A percentile compares a stretch with the other conserved stretches of the same genome.
Evolutionary conservation across 257 asterid genomes (phyloP).

Genomic region (Fraxinus excelsior): DNA sequence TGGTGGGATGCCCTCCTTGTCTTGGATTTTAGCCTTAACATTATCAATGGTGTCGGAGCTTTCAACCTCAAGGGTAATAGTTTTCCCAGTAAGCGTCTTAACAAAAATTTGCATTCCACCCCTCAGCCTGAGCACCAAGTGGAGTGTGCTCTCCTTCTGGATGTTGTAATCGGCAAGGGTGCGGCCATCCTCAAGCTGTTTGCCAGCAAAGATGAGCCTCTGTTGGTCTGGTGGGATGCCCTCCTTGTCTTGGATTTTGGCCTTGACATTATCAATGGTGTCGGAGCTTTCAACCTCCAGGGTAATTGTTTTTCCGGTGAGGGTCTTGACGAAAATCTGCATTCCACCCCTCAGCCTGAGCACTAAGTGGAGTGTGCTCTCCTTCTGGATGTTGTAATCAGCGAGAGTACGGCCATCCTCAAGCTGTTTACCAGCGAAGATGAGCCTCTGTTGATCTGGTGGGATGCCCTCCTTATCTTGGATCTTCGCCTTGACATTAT

Average conservation of each 20-base stretch:
- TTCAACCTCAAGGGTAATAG: background rate
- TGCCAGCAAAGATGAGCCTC: background rate
- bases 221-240: background rate
- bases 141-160: constrained; percentile 1
- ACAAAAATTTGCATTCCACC: background rate
- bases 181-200: background rate
- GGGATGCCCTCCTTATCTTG: background rate
- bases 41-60: background rate
- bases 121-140: background rate
- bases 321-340: background rate
- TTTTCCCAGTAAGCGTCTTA: background rate
- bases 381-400: background rate
- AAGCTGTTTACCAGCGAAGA: background rate
- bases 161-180: background rate
- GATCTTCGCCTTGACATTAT: background rate
- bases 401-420: constrained; percentile 1
- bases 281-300: background rate
- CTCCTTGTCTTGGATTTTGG: background rate
- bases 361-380: background rate
- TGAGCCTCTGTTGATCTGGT: background rate
- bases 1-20: background rate
- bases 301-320: background rate
- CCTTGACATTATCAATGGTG: background rate
- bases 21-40: background rate
- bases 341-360: background rate